These are phyloP conservation scores for Lojkania enalia DNA, from an alignment of 2,329 filamentous ascomycete genomes.

Conservation along the genomic window DNA sequence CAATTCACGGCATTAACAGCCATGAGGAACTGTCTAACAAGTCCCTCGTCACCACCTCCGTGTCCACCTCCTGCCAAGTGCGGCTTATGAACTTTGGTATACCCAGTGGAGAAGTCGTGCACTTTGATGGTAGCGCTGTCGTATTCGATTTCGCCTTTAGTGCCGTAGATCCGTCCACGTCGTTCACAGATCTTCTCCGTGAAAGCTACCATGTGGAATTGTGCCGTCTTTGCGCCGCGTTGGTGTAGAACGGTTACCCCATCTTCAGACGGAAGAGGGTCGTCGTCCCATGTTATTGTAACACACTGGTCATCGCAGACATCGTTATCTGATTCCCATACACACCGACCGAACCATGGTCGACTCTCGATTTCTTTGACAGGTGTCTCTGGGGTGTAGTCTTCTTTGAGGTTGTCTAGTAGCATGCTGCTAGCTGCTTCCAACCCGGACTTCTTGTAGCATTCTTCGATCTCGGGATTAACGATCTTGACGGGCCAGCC, in stretches of 20 bases:
- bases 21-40: constrained; percentile 79
- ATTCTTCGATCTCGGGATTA: constrained; percentile 88
- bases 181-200: constrained; percentile 86
- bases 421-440: constrained; percentile 57
- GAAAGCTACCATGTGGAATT: constrained; percentile 92
- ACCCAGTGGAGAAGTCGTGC: constrained; percentile 68
- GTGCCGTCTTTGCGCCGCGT: constrained; percentile 77
- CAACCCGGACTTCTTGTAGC: constrained; percentile 52
- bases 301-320: constrained; percentile 93
- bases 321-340: constrained; percentile 90
- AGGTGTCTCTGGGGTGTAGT: constrained; percentile 61
- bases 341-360: constrained; percentile 88
- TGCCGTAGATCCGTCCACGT: constrained; percentile 83
- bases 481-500: constrained; percentile 87
- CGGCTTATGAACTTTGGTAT: constrained; percentile 62
- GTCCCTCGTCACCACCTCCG: constrained; percentile 78
- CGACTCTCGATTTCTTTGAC: constrained; percentile 53
- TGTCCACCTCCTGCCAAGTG: constrained; percentile 65
- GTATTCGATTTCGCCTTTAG: constrained; percentile 81
- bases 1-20: constrained; percentile 82
- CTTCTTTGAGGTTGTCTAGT: constrained; percentile 53
- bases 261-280: constrained; percentile 45
- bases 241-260: constrained; percentile 20
- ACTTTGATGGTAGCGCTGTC: constrained; percentile 78
- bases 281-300: constrained; percentile 83